Evolutionary conservation across 140 eudicot species (phyloP).

Genomic region (Anethum foeniculum): DNA sequence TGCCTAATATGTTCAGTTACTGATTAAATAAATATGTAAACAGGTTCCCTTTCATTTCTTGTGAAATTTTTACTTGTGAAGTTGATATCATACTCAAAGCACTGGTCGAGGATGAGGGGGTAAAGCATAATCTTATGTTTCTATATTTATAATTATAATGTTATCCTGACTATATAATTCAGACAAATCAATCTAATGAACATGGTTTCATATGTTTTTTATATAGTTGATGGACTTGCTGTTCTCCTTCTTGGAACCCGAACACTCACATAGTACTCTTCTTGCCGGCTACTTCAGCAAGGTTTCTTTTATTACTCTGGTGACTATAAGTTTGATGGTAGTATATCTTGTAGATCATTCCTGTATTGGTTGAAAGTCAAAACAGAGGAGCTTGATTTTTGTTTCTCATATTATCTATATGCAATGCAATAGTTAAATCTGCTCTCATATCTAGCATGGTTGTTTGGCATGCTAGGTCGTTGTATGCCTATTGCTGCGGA

Average conservation of each 20-base stretch:
- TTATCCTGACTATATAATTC: background rate
- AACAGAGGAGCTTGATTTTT: background rate
- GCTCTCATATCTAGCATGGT: slow-evolving; percentile 17
- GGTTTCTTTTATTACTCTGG: slow-evolving; percentile 28
- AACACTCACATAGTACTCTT: slow-evolving; percentile 58
- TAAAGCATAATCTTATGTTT: slow-evolving; percentile 16
- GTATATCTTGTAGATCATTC: background rate
- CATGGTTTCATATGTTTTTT: slow-evolving; percentile 13
- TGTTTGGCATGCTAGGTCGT: slow-evolving; percentile 55
- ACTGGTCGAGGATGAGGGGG: slow-evolving; percentile 96
- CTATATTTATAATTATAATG: background rate
- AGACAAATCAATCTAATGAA: background rate
- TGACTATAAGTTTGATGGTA: background rate
- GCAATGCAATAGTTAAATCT: slow-evolving; percentile 4
- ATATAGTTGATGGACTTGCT: slow-evolving; percentile 78
- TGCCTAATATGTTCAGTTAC: background rate
- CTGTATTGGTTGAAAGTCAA: background rate
- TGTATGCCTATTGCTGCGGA: slow-evolving; percentile 76
- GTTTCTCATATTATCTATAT: background rate
- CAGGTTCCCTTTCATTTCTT: slow-evolving; percentile 89
- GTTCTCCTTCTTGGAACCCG: slow-evolving; percentile 84
- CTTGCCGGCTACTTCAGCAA: slow-evolving; percentile 96
- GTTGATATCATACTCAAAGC: slow-evolving; percentile 86
- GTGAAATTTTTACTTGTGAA: slow-evolving; percentile 97
- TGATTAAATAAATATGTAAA: slow-evolving; percentile 6